These are phyloP conservation scores for Rhizophagus sp. DNA, from an alignment of 192 early-diverging fungal species.

Conservation along the genomic window DNA sequence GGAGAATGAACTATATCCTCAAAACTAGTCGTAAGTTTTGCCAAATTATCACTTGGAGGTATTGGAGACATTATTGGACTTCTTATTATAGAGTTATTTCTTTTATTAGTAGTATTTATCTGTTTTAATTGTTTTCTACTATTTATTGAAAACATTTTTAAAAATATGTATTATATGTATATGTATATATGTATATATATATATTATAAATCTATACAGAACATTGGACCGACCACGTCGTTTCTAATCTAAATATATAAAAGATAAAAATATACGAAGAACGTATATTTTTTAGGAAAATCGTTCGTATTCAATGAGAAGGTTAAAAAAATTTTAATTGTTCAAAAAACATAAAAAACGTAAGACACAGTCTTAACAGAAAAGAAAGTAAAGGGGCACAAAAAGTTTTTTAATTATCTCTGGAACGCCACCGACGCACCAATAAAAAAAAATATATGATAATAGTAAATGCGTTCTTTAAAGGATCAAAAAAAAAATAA, in stretches of 20 bases:
- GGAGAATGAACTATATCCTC: not conserved
- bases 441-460: not conserved
- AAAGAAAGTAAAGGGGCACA: not conserved
- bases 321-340: not conserved
- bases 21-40: not conserved
- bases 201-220: not conserved
- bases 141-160: not conserved
- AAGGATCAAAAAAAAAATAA: too few species aligned
- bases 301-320: not conserved
- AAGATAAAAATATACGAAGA: not conserved
- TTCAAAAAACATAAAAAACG: not conserved
- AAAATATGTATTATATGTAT: not conserved
- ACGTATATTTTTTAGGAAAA: not conserved
- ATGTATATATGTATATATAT: too few species aligned
- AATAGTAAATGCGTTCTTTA: too few species aligned
- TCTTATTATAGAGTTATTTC: not conserved
- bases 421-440: not conserved
- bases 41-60: not conserved
- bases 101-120: not conserved
- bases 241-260: not conserved
- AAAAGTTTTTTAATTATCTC: not conserved
- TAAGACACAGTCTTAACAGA: not conserved
- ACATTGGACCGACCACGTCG: not conserved
- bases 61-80: not conserved
- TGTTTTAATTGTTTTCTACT: not conserved